Evolutionary conservation across 345 rosid species (phyloP).

Genomic region (Odontarrhena argentea): DNA sequence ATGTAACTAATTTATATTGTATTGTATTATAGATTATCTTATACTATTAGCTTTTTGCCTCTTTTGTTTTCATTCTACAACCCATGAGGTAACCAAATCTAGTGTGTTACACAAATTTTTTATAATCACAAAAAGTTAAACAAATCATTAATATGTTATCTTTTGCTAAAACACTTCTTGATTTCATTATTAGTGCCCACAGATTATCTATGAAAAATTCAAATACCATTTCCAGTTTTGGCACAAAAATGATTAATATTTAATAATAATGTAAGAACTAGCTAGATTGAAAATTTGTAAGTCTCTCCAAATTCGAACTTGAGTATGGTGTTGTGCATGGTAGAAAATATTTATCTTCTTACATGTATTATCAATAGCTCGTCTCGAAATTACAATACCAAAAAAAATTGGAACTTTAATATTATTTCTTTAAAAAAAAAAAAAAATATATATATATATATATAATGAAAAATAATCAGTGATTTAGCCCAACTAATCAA

Average conservation of each 20-base stretch:
- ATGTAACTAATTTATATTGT: not conserved
- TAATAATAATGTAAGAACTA: too few relatives aligned
- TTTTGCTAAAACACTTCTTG: constrained; percentile 9
- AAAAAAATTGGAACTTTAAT: not conserved
- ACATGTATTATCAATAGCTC: not conserved
- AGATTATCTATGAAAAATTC: constrained; percentile 1
- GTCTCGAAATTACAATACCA: not conserved
- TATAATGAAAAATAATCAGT: too few relatives aligned
- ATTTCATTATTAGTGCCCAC: constrained; percentile 22
- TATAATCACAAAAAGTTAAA: not conserved
- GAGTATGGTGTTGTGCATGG: not conserved
- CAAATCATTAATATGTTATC: not conserved
- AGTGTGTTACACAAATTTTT: constrained; percentile 29
- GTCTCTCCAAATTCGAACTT: not conserved
- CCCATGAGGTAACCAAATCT: constrained; percentile 42
- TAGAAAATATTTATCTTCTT: not conserved
- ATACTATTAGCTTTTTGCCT: constrained; percentile 25
- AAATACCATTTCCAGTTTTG: constrained; percentile 19
- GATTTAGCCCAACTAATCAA: not conserved
- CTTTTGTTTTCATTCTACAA: constrained; percentile 39
- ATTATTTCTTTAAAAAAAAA: not conserved
- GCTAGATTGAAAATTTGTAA: not conserved
- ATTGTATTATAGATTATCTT: constrained; percentile 21
- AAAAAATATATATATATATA: too few relatives aligned
- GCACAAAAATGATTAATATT: not conserved